These are phyloP conservation scores for Ensete glaucum DNA, from an alignment of 176 grass and related monocot species.

Conservation along the genomic window DNA sequence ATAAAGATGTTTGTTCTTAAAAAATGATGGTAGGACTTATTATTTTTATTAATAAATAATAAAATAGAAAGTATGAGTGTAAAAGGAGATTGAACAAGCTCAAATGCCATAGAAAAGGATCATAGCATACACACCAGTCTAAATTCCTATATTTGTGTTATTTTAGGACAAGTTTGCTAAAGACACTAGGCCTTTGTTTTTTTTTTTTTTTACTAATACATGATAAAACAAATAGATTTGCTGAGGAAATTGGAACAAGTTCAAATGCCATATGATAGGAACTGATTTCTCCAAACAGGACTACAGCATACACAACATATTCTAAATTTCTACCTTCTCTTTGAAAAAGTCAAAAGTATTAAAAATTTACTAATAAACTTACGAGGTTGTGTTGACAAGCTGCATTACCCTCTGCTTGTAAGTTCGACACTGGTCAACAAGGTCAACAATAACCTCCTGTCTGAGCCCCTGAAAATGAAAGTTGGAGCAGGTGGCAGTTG, in stretches of 20 bases:
- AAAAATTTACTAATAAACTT: conserved; percentile 29
- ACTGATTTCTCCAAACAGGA: too few species aligned
- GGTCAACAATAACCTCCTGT: conserved; percentile 73
- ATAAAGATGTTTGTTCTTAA: too few species aligned
- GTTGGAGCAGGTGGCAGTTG: neutral
- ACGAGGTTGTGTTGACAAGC: conserved; percentile 75
- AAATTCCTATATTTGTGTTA: too few species aligned
- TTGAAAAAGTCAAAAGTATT: neutral
- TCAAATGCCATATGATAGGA: neutral
- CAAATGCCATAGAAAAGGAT: too few species aligned
- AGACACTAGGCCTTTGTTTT: neutral
- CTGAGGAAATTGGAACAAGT: neutral
- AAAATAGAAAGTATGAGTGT: too few species aligned
- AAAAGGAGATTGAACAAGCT: too few species aligned
- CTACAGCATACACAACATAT: neutral
- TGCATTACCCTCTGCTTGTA: conserved; percentile 65
- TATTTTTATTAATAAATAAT: too few species aligned
- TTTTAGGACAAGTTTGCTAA: too few species aligned
- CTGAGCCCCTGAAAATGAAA: conserved; percentile 53
- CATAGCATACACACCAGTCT: too few species aligned
- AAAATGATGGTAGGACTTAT: too few species aligned
- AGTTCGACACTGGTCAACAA: conserved; percentile 63
- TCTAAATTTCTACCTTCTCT: neutral
- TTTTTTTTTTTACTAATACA: neutral
- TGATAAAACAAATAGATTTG: neutral